Evolutionary conservation across 2,329 filamentous ascomycete species (phyloP).

Genomic region (Alternaria conjuncta): DNA sequence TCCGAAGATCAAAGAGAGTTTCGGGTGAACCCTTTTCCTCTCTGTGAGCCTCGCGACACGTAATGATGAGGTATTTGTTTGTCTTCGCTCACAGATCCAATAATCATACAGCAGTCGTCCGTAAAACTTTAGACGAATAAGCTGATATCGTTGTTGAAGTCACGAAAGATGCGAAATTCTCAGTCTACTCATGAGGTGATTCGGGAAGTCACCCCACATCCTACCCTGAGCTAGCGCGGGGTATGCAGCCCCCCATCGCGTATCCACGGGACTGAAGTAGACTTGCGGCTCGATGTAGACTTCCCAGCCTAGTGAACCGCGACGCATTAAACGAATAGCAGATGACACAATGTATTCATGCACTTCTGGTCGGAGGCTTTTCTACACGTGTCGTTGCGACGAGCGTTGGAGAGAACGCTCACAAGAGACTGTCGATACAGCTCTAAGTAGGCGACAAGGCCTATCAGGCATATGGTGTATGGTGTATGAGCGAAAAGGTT

Average conservation of each 20-base stretch:
- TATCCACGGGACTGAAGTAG: conserved; percentile 4
- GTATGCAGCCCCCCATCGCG: conserved; percentile 20
- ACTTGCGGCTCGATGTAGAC: not conserved
- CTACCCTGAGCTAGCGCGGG: conserved; percentile 27
- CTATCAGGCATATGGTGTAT: conserved; percentile 67
- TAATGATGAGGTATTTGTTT: not conserved
- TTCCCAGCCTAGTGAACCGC: not conserved
- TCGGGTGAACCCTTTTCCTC: conserved; percentile 22
- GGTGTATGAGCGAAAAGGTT: conserved; percentile 66
- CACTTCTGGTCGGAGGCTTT: not conserved
- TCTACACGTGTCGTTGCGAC: not conserved
- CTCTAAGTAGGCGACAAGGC: conserved; percentile 68
- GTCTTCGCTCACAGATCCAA: not conserved
- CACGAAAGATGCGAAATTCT: not conserved
- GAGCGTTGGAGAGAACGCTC: not conserved
- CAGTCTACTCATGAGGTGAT: not conserved
- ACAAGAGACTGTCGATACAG: conserved; percentile 70
- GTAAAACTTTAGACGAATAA: not conserved
- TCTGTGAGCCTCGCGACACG: not conserved
- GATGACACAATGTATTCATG: not conserved
- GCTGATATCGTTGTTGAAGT: not conserved
- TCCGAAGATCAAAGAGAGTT: not conserved
- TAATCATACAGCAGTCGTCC: not conserved
- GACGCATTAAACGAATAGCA: too few species aligned
- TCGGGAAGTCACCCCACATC: conserved; percentile 23